Base-by-base conservation (phyloP, 1,284 basidiomycete species). In the Irpex sp. region DNA sequence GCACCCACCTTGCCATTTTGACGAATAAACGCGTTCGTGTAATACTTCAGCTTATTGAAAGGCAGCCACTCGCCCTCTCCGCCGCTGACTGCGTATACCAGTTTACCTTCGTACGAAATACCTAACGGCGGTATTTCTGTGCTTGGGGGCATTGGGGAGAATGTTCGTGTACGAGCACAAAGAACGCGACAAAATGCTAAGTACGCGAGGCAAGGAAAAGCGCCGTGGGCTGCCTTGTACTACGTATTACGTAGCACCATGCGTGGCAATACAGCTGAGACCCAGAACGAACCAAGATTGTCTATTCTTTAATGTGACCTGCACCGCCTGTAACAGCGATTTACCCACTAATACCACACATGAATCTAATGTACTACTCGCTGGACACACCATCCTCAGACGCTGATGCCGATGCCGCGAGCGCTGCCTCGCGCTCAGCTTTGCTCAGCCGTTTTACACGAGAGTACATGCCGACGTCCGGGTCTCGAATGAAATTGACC, bases 401-500 rank as follows among this genome's bases (percentile, higher is more conserved):
- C 54, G 34, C 60, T 11, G 38, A 56, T 21, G 44, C 19, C 54
- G 54, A 56, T 38, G 60, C 60, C 15, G 47, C 49, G n/a, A 21
- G 37, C 5, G 52, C 37, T n/a, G 56, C 47, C 19, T 56, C 54
- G 13, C 54, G 54, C 31, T 56, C 21, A 40, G 36, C 40, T 56
- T 74, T 73, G 38, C 66, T 68, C 58, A 70, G 66, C 38, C 76
- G 73, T 66, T 78, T 78, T 21, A 73, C 70, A 7, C 76, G 74
- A 1, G 76, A 72, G 58, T 74, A 78, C 67, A 78, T 74, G 6
- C 94, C 94, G 40, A 96, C 92, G 65, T 91, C 88, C 13, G 83
- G 82, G 71, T 96, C 95, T 47, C 95, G 86, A 66, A 99, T 97
- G 74, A 99, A 99, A 75, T 94, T 92, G 65, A 93, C 82, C 3